Percentiles rank a stretch among this genome's conserved stretches.
phyloP scores from a whole-genome alignment of 805 yeast species.

The Nakazawaea anatomiae region DNA sequence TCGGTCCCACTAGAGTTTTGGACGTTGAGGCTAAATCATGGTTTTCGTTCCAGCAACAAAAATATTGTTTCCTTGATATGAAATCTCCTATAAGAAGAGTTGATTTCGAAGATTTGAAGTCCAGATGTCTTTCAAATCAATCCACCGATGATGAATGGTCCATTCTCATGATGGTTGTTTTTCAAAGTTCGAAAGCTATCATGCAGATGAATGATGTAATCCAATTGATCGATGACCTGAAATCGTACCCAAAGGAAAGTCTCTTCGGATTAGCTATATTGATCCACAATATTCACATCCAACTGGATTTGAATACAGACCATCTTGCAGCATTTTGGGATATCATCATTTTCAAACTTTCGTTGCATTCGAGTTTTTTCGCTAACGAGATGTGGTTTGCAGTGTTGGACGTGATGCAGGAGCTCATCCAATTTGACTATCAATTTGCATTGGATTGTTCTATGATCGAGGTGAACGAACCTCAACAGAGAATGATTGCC shows the following conservation, averaged over 20 bases:
- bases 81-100: background rate
- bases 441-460: background rate
- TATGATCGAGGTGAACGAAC: background rate
- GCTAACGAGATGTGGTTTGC: conserved; percentile 10
- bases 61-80: background rate
- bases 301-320: background rate
- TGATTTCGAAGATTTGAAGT: background rate
- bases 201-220: background rate
- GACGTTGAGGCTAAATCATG: background rate
- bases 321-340: conserved; percentile 1
- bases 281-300: background rate
- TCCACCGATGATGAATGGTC: conserved; percentile 1
- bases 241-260: background rate
- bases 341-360: conserved; percentile 1
- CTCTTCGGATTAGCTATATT: conserved; percentile 1
- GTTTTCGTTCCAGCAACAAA: conserved; percentile 2
- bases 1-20: background rate
- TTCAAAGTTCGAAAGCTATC: background rate
- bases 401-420: conserved; percentile 1
- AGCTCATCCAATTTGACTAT: background rate
- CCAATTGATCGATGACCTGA: background rate
- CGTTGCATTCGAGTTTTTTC: background rate
- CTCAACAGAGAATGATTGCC: background rate
- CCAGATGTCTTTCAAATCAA: background rate
- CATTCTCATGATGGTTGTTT: background rate